A percentile compares a stretch with the other conserved stretches of the same genome.
Conservation (phyloP, 2,329 filamentous ascomycete species). For the Dothidotthia symphoricarpi region DNA sequence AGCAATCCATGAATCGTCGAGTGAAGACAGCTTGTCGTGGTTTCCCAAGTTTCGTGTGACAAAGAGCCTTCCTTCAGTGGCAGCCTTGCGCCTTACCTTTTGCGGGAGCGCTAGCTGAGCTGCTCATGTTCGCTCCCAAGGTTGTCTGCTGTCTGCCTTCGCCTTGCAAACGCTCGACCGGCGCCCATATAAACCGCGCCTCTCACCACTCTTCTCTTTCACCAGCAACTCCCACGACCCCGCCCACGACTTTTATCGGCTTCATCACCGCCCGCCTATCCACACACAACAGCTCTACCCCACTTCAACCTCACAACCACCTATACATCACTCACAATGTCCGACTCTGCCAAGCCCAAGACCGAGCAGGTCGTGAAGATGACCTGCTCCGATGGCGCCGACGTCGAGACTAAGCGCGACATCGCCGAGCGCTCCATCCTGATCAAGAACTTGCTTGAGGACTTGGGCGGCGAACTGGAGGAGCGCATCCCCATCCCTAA, state of each 20-base stretch:
- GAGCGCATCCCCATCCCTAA: slow-evolving; percentile 88
- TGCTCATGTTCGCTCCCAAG: slow-evolving; percentile 4
- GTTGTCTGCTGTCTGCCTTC: slow-evolving; percentile 10
- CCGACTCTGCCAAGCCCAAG: slow-evolving; percentile 17
- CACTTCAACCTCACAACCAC: slow-evolving; percentile 11
- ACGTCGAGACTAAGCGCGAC: slow-evolving; percentile 59
- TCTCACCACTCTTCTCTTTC: slow-evolving; percentile 2
- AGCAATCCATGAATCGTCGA: too few species aligned
- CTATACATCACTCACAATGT: slow-evolving; percentile 17
- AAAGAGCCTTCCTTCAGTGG: slow-evolving; percentile 2
- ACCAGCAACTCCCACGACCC: slow-evolving; percentile 2
- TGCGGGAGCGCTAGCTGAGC: slow-evolving; percentile 7
- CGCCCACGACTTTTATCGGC: slow-evolving; percentile 1
- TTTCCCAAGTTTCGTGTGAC: background rate
- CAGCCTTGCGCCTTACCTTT: slow-evolving; percentile 9
- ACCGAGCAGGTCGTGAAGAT: slow-evolving; percentile 40
- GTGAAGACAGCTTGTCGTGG: too few species aligned
- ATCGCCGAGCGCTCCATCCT: slow-evolving; percentile 90
- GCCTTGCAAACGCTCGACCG: slow-evolving; percentile 4
- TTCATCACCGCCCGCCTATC: slow-evolving; percentile 2
- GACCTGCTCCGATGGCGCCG: slow-evolving; percentile 48
- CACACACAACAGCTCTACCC: slow-evolving; percentile 18
- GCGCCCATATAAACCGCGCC: slow-evolving; percentile 13
- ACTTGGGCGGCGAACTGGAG: slow-evolving; percentile 65
- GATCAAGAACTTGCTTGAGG: slow-evolving; percentile 98